These are phyloP conservation scores for Acanthamoeba sp. DNA, from an alignment of 208 protist species.

Conservation along the genomic window DNA sequence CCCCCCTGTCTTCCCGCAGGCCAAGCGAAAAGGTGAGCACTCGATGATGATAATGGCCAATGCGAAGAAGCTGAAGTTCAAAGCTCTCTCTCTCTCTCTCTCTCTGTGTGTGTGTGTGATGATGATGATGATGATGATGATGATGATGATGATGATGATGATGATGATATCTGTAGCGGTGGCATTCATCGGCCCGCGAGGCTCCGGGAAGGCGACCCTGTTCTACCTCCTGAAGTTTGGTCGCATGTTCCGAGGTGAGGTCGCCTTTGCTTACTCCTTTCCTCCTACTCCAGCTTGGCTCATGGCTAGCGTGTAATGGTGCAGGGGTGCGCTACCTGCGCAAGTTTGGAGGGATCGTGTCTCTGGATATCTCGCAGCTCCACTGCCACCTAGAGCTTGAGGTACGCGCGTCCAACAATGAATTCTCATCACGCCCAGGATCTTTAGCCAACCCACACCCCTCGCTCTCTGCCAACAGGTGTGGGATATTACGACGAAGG, in stretches of 20 bases:
- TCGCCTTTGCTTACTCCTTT: not conserved
- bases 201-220: conserved; percentile 47
- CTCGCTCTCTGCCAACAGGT: not conserved
- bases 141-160: no score
- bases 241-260: conserved; percentile 34
- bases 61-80: no score
- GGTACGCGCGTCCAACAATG: no score
- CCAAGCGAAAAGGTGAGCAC: conserved; percentile 26
- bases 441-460: no score
- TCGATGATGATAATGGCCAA: not conserved
- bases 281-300: not conserved
- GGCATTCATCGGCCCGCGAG: conserved; percentile 61
- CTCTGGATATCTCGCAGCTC: conserved; percentile 37
- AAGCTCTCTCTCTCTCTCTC: not conserved
- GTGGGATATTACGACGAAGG: conserved; percentile 61
- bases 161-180: no score
- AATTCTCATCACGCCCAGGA: no score
- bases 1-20: conserved; percentile 19
- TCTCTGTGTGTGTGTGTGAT: no score
- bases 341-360: conserved; percentile 70
- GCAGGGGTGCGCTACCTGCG: conserved; percentile 57
- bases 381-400: conserved; percentile 62
- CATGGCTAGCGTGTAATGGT: not conserved
- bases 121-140: no score
- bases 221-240: conserved; percentile 72